A percentile compares a stretch with the other conserved stretches of the same genome.
phyloP scores from a whole-genome alignment of 441 rosid species.

The Kokia cookei region DNA sequence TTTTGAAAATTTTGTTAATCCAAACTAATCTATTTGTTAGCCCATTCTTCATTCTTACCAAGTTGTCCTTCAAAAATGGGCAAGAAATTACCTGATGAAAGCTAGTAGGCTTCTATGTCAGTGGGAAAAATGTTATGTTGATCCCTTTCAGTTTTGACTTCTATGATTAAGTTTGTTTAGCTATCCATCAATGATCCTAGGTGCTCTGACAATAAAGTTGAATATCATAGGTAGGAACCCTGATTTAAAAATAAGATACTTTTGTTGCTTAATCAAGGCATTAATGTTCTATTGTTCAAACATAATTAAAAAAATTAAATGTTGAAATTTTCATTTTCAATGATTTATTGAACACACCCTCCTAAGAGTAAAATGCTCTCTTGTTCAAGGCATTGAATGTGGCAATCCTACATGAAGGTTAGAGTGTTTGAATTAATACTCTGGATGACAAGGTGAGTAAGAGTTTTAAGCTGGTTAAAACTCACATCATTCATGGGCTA shows the following conservation, averaged over 20 bases:
- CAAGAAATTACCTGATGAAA: background rate
- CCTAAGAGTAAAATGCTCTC: background rate
- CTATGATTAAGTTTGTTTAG: background rate
- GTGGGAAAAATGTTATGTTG: background rate
- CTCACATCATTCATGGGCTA: too few relatives aligned
- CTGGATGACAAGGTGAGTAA: background rate
- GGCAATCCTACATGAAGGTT: background rate
- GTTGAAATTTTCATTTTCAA: too few relatives aligned
- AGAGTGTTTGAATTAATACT: background rate
- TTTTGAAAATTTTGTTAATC: background rate
- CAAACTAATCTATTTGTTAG: background rate
- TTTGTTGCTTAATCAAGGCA: background rate
- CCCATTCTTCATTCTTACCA: background rate
- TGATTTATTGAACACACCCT: too few relatives aligned
- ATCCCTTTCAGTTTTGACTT: background rate
- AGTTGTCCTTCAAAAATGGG: background rate
- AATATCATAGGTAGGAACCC: background rate
- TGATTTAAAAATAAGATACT: background rate
- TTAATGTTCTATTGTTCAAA: background rate
- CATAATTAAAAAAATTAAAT: too few relatives aligned
- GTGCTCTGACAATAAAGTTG: constrained; percentile 4
- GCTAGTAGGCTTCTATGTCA: background rate
- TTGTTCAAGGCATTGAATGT: background rate
- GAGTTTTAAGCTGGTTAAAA: background rate
- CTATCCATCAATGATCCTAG: background rate